A percentile compares a stretch with the other conserved stretches of the same genome.
Evolutionary conservation across 208 protist species (phyloP).

Genomic region (Perkinsela sp.): DNA sequence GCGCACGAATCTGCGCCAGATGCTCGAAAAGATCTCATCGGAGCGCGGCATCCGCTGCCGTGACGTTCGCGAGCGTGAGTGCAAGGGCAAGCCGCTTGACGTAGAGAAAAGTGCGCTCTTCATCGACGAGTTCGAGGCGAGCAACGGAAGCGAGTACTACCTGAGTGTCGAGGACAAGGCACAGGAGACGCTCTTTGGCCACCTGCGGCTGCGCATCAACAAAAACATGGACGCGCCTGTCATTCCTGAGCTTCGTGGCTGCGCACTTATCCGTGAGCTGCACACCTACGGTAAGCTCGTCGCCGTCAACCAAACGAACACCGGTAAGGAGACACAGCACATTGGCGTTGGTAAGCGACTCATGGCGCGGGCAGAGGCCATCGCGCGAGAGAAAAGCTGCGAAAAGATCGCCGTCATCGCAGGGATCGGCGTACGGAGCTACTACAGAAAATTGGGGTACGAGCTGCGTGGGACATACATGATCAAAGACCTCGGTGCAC

Average conservation of each 20-base stretch:
- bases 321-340: constrained; percentile 76
- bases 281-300: constrained; percentile 73
- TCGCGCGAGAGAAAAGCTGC: constrained; percentile 66
- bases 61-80: constrained; percentile 77
- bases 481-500: neutral
- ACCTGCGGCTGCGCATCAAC: constrained; percentile 31
- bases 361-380: constrained; percentile 79
- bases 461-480: neutral
- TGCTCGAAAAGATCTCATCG: constrained; percentile 62
- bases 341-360: constrained; percentile 78
- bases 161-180: constrained; percentile 31
- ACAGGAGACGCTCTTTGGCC: constrained; percentile 30
- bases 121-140: constrained; percentile 15
- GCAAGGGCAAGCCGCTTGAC: constrained; percentile 36
- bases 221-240: constrained; percentile 46
- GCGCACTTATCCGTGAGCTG: constrained; percentile 84
- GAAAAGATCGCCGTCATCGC: constrained; percentile 77
- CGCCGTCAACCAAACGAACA: constrained; percentile 13
- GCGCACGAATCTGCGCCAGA: constrained; percentile 82
- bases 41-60: constrained; percentile 62
- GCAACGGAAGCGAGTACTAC: constrained; percentile 34
- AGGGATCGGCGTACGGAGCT: constrained; percentile 85
- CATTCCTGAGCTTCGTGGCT: constrained; percentile 62
- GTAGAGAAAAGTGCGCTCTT: constrained; percentile 10
- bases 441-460: constrained; percentile 87